A percentile compares a stretch with the other conserved stretches of the same genome.
These are phyloP conservation scores for Pseudocercospora fijiensis DNA, from an alignment of 2,329 filamentous ascomycete species.

Conservation along the genomic window DNA sequence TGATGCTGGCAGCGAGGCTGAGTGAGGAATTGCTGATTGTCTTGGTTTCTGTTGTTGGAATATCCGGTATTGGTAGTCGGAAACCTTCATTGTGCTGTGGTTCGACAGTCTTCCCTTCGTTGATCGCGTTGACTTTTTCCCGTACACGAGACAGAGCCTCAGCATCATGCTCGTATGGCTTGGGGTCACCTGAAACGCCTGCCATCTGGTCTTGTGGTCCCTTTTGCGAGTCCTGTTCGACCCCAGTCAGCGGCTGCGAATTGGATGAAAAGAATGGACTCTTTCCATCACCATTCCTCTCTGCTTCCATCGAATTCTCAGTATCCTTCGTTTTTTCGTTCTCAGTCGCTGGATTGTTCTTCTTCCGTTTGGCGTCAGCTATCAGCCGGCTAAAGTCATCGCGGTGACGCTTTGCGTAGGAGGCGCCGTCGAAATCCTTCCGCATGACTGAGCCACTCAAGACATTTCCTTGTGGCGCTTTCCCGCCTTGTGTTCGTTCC, in stretches of 20 bases:
- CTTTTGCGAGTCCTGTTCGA: constrained; percentile 9
- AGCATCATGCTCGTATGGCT: constrained; percentile 31
- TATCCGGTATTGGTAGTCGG: constrained; percentile 8
- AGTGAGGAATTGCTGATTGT: not conserved
- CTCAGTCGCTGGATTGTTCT: constrained; percentile 30
- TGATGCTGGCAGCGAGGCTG: not conserved
- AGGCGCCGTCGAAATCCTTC: constrained; percentile 81
- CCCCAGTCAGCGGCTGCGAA: constrained; percentile 11
- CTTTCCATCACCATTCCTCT: constrained; percentile 22
- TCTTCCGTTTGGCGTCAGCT: constrained; percentile 66
- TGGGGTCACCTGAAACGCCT: constrained; percentile 7
- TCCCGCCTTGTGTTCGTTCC: constrained; percentile 77
- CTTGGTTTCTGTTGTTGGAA: constrained; percentile 8
- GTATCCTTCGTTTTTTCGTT: constrained; percentile 13
- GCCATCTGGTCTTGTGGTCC: not conserved
- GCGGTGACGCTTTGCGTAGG: constrained; percentile 72
- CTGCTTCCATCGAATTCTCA: constrained; percentile 10
- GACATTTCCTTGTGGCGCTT: constrained; percentile 47
- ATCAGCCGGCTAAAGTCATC: constrained; percentile 77
- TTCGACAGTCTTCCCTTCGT: constrained; percentile 22
- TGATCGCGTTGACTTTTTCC: constrained; percentile 30
- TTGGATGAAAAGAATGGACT: constrained; percentile 18
- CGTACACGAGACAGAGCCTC: constrained; percentile 29
- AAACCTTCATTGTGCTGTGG: constrained; percentile 30
- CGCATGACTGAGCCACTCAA: constrained; percentile 61